Evolutionary conservation across 768 basidiomycete species (phyloP).

Genomic region (Bullera alba): DNA sequence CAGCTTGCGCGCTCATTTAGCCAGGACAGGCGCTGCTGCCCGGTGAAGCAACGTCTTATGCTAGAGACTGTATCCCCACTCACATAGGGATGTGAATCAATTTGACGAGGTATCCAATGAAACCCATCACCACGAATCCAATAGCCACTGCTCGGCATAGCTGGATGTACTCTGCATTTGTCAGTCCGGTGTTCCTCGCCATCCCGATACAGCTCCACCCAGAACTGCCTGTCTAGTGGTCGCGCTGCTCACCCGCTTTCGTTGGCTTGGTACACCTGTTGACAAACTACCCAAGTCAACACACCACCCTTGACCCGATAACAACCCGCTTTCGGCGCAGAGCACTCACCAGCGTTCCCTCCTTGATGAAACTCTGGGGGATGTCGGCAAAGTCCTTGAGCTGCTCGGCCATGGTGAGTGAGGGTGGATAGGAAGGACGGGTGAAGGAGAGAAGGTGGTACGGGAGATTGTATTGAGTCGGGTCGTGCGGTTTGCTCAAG

Average conservation of each 20-base stretch:
- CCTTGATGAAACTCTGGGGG: conserved; percentile 83
- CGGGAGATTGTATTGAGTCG: too few relatives aligned
- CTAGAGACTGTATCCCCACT: conserved; percentile 49
- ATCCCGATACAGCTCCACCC: neutral
- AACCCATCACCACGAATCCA: conserved; percentile 98
- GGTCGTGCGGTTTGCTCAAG: too few relatives aligned
- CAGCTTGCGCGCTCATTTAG: neutral
- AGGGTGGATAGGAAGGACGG: neutral
- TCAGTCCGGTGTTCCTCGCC: conserved; percentile 1
- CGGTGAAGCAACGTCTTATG: conserved; percentile 11
- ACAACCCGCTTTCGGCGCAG: neutral
- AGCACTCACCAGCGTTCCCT: conserved; percentile 76
- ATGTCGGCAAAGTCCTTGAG: conserved; percentile 82
- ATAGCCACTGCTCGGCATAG: conserved; percentile 95
- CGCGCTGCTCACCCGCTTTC: conserved; percentile 65
- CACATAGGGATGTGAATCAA: conserved; percentile 97
- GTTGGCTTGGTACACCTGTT: conserved; percentile 97
- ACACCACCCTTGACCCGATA: neutral
- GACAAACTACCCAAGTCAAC: conserved; percentile 61
- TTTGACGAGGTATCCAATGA: conserved; percentile 98
- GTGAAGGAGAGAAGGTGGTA: neutral
- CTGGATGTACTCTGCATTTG: conserved; percentile 71
- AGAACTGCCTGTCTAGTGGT: neutral
- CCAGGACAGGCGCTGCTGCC: conserved; percentile 1
- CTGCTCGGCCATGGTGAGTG: conserved; percentile 71